These are phyloP conservation scores for Pseudonitzschia delicatissima DNA, from an alignment of 108 stramenopile species.

Conservation along the genomic window DNA sequence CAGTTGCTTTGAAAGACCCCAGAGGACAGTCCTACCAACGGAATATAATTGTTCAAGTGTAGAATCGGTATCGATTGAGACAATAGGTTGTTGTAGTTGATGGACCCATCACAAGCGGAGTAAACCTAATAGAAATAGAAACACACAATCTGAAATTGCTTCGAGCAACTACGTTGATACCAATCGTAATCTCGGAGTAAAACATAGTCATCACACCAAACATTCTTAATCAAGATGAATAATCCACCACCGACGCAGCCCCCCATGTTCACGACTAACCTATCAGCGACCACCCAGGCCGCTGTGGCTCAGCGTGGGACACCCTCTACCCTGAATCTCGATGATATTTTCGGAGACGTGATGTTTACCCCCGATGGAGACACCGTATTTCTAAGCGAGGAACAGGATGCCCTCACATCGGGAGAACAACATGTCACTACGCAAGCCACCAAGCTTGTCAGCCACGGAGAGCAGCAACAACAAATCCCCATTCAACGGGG, in stretches of 20 bases:
- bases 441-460: conserved; percentile 23
- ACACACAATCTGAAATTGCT: too few species aligned
- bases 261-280: conserved; percentile 8
- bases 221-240: too few species aligned
- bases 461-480: neutral
- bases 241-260: neutral
- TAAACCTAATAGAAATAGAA: too few species aligned
- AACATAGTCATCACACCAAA: too few species aligned
- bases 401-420: conserved; percentile 39
- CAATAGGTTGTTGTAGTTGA: too few species aligned
- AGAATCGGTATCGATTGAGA: too few species aligned
- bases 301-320: conserved; percentile 72
- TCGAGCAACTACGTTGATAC: too few species aligned
- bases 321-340: conserved; percentile 76
- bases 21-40: too few species aligned
- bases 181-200: too few species aligned
- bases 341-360: conserved; percentile 90
- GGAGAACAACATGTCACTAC: conserved; percentile 54
- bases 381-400: conserved; percentile 74
- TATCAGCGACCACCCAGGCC: conserved; percentile 21
- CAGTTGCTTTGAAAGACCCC: too few species aligned
- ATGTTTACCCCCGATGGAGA: conserved; percentile 89
- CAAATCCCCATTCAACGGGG: conserved; percentile 53
- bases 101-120: too few species aligned
- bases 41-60: too few species aligned